Conservation (phyloP, 805 yeast genomes). For the Blastobotrys chiropterorum region DNA sequence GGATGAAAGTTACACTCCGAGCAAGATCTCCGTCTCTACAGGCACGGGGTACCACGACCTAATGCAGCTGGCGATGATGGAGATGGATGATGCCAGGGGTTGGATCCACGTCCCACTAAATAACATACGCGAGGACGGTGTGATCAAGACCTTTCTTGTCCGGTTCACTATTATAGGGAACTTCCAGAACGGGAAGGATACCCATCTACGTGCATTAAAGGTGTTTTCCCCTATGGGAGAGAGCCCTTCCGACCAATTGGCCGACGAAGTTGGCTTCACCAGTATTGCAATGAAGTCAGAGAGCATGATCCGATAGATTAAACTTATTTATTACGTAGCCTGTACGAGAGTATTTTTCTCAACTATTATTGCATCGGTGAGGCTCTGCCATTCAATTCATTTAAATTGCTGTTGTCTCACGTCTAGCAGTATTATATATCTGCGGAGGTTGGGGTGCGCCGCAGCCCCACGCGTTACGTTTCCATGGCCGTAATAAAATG, state of each 20-base stretch:
- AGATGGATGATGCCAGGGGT: conserved; percentile 62
- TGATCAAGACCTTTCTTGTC: conserved; percentile 60
- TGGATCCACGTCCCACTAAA: conserved; percentile 67
- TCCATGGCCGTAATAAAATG: not conserved
- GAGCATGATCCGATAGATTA: conserved; percentile 6
- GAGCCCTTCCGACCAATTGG: conserved; percentile 21
- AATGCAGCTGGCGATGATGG: conserved; percentile 54
- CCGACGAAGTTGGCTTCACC: conserved; percentile 24
- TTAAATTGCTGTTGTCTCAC: too few species aligned
- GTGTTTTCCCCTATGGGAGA: conserved; percentile 41
- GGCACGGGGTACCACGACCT: conserved; percentile 80
- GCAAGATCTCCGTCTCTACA: conserved; percentile 53
- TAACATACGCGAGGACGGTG: conserved; percentile 43
- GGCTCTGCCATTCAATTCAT: too few species aligned
- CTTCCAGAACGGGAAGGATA: conserved; percentile 94
- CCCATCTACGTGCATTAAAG: conserved; percentile 75
- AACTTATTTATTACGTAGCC: not conserved
- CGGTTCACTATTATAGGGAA: conserved; percentile 62
- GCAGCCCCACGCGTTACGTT: not conserved
- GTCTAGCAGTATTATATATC: too few species aligned
- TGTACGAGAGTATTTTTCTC: not conserved
- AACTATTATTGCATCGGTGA: too few species aligned
- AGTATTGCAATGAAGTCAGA: conserved; percentile 26
- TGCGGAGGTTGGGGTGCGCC: too few species aligned
- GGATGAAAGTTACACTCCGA: conserved; percentile 94